Base-by-base conservation (phyloP, 1,284 basidiomycete species). In the Ustanciosporium gigantosporum region DNA sequence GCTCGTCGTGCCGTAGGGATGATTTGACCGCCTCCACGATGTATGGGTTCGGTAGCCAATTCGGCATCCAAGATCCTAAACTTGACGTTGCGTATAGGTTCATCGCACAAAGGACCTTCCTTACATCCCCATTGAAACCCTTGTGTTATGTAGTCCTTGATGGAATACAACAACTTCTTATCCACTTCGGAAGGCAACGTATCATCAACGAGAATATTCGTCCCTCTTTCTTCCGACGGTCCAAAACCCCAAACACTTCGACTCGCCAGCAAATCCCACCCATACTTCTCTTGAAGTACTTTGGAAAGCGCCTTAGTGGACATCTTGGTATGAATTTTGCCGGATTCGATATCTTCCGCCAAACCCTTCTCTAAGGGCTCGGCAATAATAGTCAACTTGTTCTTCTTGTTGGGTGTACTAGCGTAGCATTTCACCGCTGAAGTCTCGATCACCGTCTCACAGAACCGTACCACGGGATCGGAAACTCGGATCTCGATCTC, bases 161-260 rank as follows among this genome's bases (percentile, higher is more conserved):
- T 90, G 14, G 87, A 87, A 27, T 85, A 86, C 46, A 99, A 81
- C 52, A 91, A 74, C 79, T 92, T 95, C 80, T 96, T 96, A 81
- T 99, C 94, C 37, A 90, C 90, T 81, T 96, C 91, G 15, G 88
- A 90, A 4, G 95, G 94, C 36, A 98, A 80, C 1, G 95, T 97
- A 76, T 98, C 95, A 78, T 99, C 94, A 67, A 98, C 81, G 38
- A 98, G 80, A 47, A 95, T 85, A 79, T 99, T 99, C 3, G 95
- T 86, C 3, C 77, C 77, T 0, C 92, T 91, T 66, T 87, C 88
- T 64, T 97, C 92, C n/a, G n/a, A n/a, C 5, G 95, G 94, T 19
- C 95, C 95, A 80, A 98, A 99, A n/a, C 93, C 91, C 95, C 95
- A 99, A 80, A 99, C 94, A 73, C 93, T 96, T 51, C 95, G 85